Evolutionary conservation across 345 rosid genomes (phyloP).

Genomic region (Noccaea bulbosa): DNA sequence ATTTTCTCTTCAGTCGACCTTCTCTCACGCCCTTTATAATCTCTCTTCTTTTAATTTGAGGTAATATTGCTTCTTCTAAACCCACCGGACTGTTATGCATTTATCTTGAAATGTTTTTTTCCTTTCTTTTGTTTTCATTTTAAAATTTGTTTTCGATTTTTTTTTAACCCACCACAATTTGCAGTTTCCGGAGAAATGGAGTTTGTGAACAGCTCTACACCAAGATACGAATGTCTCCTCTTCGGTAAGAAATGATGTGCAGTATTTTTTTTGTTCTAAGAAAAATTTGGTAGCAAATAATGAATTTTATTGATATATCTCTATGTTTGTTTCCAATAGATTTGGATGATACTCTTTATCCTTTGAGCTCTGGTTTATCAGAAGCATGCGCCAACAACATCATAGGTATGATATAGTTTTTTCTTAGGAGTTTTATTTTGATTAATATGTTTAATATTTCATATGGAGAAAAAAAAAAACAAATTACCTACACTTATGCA

Average conservation of each 20-base stretch:
- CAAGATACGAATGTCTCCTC: slow-evolving; percentile 76
- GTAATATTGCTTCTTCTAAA: slow-evolving; percentile 18
- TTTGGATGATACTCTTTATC: slow-evolving; percentile 78
- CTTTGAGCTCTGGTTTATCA: slow-evolving; percentile 63
- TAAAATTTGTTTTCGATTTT: not conserved
- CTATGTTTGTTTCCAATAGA: slow-evolving; percentile 43
- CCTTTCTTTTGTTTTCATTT: not conserved
- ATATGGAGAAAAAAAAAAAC: not conserved
- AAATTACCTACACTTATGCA: slow-evolving; percentile 34
- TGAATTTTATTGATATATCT: not conserved
- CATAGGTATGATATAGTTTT: slow-evolving; percentile 43
- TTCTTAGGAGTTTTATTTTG: not conserved
- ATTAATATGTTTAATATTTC: slow-evolving; percentile 6
- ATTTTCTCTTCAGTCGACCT: slow-evolving; percentile 3
- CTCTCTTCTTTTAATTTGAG: not conserved
- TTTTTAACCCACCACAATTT: slow-evolving; percentile 4
- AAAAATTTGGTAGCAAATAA: not conserved
- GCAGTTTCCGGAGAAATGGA: slow-evolving; percentile 34
- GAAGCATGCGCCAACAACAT: slow-evolving; percentile 57
- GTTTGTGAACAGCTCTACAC: slow-evolving; percentile 26
- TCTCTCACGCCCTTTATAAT: slow-evolving; percentile 3
- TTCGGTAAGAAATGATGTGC: slow-evolving; percentile 57
- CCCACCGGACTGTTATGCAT: not conserved
- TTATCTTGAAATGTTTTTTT: not conserved
- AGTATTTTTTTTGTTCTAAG: not conserved